A percentile compares a stretch with the other conserved stretches of the same genome.
phyloP scores from a whole-genome alignment of 2,329 filamentous ascomycete species.

The Chrysosporium keratinophilum region DNA sequence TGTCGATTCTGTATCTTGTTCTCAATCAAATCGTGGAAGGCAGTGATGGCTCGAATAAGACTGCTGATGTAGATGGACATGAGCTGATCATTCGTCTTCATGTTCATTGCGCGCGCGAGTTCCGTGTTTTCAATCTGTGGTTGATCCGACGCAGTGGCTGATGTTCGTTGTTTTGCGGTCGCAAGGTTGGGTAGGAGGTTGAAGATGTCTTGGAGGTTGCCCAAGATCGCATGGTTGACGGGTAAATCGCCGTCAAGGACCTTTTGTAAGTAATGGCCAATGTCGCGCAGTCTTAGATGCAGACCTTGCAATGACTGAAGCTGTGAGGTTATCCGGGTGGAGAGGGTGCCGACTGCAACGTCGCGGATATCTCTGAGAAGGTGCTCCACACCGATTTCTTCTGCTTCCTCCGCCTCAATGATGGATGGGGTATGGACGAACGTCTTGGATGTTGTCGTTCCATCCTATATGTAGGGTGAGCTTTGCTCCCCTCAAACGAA shows the following conservation, averaged over 20 bases:
- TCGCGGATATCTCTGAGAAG: slow-evolving; percentile 95
- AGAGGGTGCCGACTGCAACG: slow-evolving; percentile 91
- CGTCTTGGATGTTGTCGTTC: slow-evolving; percentile 90
- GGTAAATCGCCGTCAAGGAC: slow-evolving; percentile 86
- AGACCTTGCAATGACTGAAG: slow-evolving; percentile 93
- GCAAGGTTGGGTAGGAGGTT: slow-evolving; percentile 94
- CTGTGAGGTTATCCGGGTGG: slow-evolving; percentile 93
- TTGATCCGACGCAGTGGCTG: slow-evolving; percentile 49
- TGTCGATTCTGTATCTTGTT: slow-evolving; percentile 99
- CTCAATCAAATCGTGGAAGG: slow-evolving; percentile 97
- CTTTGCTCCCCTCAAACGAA: background rate
- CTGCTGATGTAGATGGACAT: slow-evolving; percentile 98
- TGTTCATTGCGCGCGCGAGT: slow-evolving; percentile 88
- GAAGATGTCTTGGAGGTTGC: slow-evolving; percentile 98
- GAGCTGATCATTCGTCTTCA: slow-evolving; percentile 98
- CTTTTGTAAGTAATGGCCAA: slow-evolving; percentile 89
- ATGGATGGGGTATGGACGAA: slow-evolving; percentile 97
- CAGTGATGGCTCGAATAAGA: slow-evolving; percentile 92
- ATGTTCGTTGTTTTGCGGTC: slow-evolving; percentile 50
- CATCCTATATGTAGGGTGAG: slow-evolving; percentile 53
- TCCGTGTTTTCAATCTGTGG: slow-evolving; percentile 60
- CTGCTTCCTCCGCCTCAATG: slow-evolving; percentile 97
- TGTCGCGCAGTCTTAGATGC: slow-evolving; percentile 87
- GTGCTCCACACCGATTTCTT: slow-evolving; percentile 98
- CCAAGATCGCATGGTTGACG: slow-evolving; percentile 93